Base-by-base conservation (phyloP, 352 stramenopile species). In the Phytophthora cryptogea region DNA sequence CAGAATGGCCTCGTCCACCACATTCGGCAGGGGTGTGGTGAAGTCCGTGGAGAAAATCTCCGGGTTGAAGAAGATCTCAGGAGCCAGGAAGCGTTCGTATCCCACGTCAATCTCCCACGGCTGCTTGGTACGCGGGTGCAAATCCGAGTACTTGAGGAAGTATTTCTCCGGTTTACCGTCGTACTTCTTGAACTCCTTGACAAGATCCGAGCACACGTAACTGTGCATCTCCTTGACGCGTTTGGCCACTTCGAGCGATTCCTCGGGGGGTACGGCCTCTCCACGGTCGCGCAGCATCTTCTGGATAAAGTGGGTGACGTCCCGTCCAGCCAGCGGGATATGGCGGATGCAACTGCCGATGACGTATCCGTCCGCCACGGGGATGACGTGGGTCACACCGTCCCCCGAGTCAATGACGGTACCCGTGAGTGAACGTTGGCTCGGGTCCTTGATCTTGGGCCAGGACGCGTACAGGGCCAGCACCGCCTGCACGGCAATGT, bases 51-150 rank as follows among this genome's bases (percentile, higher is more conserved):
- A 96, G 68, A 98, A 98, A 56, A 99, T 98, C 72, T 99, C 95
- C 5, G 95, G 95, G 69, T 97, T 98, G 68, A 99, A 98, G 68
- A 98, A 98, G 57, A 98, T 96, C 72, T 99, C 95, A 9, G 95
- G 94, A 33, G 89, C 95, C 45, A 98, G 52, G 68, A 99, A 99
- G 8, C 91, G 83, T 70, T 99, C 95, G 66, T 90, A 92, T 40
- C 94, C 94, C 17, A 98, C 80, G 63, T 98, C 90, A 62, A 94
- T 92, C 60, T 79, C 59, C 88, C 88, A 97, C 42, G 71, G 72
- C 70, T 95, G 82, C 66, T 88, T 89, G 30, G 87, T 96, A 30
- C 81, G 81, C 44, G 76, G 64, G 58, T 94, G 75, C 46, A 90
- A 37, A 58, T 94, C 92, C 16, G 63, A 65, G 75, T 97, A 97